phyloP scores from a whole-genome alignment of 768 basidiomycete genomes.

The Rubroboletus satanas region DNA sequence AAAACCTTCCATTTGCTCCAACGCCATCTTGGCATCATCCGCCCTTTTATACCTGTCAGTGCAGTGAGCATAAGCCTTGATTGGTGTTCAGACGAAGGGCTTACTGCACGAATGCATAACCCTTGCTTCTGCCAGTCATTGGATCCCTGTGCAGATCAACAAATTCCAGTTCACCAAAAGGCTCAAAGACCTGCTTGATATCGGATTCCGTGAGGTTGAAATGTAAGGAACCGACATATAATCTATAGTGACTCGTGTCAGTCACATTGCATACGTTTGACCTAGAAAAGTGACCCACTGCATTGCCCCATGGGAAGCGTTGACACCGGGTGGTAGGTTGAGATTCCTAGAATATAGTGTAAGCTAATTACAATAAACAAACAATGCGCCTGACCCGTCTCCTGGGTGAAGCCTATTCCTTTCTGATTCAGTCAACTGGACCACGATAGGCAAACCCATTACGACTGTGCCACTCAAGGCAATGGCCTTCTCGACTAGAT shows the following conservation, averaged over 20 bases:
- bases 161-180: conserved; percentile 96
- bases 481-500: conserved; percentile 88
- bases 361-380: conserved; percentile 5
- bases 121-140: conserved; percentile 92
- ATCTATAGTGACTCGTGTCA: conserved; percentile 41
- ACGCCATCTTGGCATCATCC: conserved; percentile 94
- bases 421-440: conserved; percentile 96
- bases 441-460: conserved; percentile 96
- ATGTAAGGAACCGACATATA: conserved; percentile 96
- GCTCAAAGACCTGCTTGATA: conserved; percentile 98
- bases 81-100: conserved; percentile 23
- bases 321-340: conserved; percentile 82
- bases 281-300: conserved; percentile 52
- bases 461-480: conserved; percentile 90
- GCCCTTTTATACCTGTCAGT: conserved; percentile 73
- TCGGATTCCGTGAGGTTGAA: conserved; percentile 97
- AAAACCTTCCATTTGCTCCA: conserved; percentile 99
- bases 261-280: conserved; percentile 8
- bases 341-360: conserved; percentile 51
- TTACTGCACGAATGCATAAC: conserved; percentile 96
- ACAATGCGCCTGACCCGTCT: conserved; percentile 58
- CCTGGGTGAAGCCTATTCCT: conserved; percentile 86
- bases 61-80: not conserved
- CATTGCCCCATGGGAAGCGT: conserved; percentile 76
- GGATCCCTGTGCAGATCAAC: conserved; percentile 97